phyloP scores from a whole-genome alignment of 2,329 filamentous ascomycete genomes.

The Alternaria triticimaculans region DNA sequence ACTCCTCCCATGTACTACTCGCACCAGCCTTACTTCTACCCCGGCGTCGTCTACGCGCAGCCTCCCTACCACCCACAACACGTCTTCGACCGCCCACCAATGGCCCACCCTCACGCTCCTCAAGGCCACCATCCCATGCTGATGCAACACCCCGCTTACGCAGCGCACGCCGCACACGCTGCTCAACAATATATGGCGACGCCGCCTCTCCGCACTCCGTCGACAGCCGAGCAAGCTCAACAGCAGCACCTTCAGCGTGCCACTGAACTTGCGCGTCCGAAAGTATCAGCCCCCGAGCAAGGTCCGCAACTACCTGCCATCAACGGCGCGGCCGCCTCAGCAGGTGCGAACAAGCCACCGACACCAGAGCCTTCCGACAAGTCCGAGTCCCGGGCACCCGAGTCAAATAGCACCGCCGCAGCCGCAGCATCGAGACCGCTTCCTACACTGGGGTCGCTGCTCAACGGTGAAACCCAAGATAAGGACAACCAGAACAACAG shows the following conservation, averaged over 20 bases:
- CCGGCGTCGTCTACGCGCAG: slow-evolving; percentile 44
- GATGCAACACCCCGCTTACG: slow-evolving; percentile 36
- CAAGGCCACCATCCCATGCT: slow-evolving; percentile 38
- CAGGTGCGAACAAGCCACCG: slow-evolving; percentile 36
- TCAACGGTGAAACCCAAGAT: slow-evolving; percentile 38
- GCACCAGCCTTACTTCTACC: slow-evolving; percentile 43
- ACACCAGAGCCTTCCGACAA: slow-evolving; percentile 46
- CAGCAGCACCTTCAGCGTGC: slow-evolving; percentile 48
- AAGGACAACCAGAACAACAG: slow-evolving; percentile 43
- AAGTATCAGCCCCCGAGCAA: slow-evolving; percentile 20
- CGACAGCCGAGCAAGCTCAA: slow-evolving; percentile 49
- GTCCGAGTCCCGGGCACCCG: slow-evolving; percentile 52
- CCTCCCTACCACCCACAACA: slow-evolving; percentile 37
- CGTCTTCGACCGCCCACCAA: slow-evolving; percentile 43
- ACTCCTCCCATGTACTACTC: slow-evolving; percentile 51
- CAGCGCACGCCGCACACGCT: slow-evolving; percentile 35
- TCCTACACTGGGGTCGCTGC: slow-evolving; percentile 50
- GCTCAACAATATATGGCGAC: slow-evolving; percentile 46
- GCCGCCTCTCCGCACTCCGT: slow-evolving; percentile 50
- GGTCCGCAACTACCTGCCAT: slow-evolving; percentile 47
- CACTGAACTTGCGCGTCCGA: no score
- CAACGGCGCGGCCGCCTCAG: slow-evolving; percentile 31
- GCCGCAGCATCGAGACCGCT: slow-evolving; percentile 51
- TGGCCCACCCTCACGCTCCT: slow-evolving; percentile 49
- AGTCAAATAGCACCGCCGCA: slow-evolving; percentile 32